phyloP scores from a whole-genome alignment of 2,329 filamentous ascomycete species.

The Coccinonectria pachysandricola region DNA sequence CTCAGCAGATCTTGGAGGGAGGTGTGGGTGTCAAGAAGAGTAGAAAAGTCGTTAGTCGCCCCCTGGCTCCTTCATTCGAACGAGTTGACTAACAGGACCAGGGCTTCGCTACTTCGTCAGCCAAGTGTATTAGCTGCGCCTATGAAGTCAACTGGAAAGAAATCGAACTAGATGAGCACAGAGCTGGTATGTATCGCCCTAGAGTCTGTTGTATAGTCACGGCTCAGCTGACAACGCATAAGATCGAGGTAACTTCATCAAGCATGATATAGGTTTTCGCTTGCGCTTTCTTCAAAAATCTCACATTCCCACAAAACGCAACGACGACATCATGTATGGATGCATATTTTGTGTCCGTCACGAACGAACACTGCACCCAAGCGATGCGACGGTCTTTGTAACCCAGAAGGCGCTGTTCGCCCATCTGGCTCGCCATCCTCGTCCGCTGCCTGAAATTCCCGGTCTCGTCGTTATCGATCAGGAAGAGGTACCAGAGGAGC shows the following conservation, averaged over 20 bases:
- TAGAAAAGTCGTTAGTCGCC: constrained; percentile 34
- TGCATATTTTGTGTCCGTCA: constrained; percentile 44
- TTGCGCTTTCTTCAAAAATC: constrained; percentile 46
- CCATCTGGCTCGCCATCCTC: constrained; percentile 43
- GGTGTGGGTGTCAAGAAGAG: constrained; percentile 40
- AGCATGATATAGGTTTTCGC: constrained; percentile 38
- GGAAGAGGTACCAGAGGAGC: constrained; percentile 26
- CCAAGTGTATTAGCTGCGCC: constrained; percentile 42
- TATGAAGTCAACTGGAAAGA: constrained; percentile 44
- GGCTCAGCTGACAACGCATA: constrained; percentile 5
- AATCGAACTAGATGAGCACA: constrained; percentile 41
- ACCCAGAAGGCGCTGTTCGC: constrained; percentile 40
- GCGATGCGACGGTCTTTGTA: constrained; percentile 48
- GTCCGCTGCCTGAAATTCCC: constrained; percentile 38
- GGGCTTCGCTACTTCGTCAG: constrained; percentile 35
- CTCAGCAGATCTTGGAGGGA: constrained; percentile 38
- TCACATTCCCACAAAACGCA: constrained; percentile 37
- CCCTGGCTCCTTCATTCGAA: background rate
- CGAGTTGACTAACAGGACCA: constrained; percentile 10
- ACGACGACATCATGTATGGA: constrained; percentile 43
- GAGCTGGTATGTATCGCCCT: constrained; percentile 29
- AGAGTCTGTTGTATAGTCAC: too few species aligned
- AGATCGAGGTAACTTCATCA: constrained; percentile 38
- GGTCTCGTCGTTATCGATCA: constrained; percentile 40
- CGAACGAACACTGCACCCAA: constrained; percentile 40